Conservation (phyloP, 768 basidiomycete genomes). For the Kwoniella shandongensis region DNA sequence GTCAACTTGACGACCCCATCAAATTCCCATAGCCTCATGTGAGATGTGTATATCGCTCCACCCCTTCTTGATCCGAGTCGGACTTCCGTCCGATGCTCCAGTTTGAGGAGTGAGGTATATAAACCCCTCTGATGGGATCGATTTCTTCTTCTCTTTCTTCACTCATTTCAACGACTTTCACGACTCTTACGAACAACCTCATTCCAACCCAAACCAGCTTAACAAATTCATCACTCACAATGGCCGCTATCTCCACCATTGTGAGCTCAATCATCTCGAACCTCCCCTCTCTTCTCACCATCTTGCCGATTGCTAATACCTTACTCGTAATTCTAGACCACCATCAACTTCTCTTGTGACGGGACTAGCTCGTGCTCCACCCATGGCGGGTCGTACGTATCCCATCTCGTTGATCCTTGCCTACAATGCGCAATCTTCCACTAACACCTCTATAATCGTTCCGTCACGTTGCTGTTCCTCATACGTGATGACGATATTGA, state of each 20-base stretch:
- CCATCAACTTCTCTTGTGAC: slow-evolving; percentile 17
- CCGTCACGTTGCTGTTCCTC: too few relatives aligned
- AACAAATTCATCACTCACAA: neutral
- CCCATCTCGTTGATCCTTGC: too few relatives aligned
- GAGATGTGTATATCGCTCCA: too few relatives aligned
- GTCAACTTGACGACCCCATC: too few relatives aligned
- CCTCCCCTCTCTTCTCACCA: neutral
- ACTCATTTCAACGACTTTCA: neutral
- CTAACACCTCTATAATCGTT: neutral
- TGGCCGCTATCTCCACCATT: slow-evolving; percentile 12
- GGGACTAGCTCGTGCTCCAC: slow-evolving; percentile 22
- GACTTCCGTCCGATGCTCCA: too few relatives aligned
- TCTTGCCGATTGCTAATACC: neutral
- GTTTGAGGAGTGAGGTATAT: slow-evolving; percentile 6
- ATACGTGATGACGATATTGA: too few relatives aligned
- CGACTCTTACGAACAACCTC: slow-evolving; percentile 3
- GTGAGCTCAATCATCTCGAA: neutral
- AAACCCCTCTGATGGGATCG: neutral
- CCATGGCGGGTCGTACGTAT: slow-evolving; percentile 13
- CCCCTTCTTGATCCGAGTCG: too few relatives aligned
- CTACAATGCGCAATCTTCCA: too few relatives aligned
- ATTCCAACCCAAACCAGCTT: neutral
- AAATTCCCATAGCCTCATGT: too few relatives aligned
- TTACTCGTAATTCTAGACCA: slow-evolving; percentile 1
- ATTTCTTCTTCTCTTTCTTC: neutral